These are phyloP conservation scores for Penicillium griseofulvum DNA, from an alignment of 2,329 filamentous ascomycete genomes.

Conservation along the genomic window DNA sequence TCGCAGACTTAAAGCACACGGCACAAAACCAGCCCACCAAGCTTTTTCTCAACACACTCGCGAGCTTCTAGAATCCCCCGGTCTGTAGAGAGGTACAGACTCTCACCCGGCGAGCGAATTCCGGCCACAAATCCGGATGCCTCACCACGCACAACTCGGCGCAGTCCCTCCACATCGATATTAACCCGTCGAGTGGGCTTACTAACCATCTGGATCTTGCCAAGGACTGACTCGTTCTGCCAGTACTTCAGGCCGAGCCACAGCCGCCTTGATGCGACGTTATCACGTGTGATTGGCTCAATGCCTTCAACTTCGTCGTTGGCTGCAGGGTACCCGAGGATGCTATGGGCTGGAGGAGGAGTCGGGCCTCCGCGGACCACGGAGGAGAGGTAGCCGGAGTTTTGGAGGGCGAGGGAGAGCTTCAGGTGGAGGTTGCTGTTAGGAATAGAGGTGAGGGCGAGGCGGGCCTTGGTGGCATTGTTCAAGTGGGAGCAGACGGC, in stretches of 20 bases:
- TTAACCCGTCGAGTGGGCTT: slow-evolving; percentile 73
- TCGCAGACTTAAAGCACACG: slow-evolving; percentile 52
- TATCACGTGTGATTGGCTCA: slow-evolving; percentile 63
- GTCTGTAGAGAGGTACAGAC: slow-evolving; percentile 75
- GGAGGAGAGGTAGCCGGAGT: slow-evolving; percentile 75
- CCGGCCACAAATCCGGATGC: slow-evolving; percentile 67
- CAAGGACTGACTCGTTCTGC: slow-evolving; percentile 75
- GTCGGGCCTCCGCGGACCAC: slow-evolving; percentile 70
- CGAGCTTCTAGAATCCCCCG: slow-evolving; percentile 74
- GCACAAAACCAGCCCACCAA: slow-evolving; percentile 78
- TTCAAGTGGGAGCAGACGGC: slow-evolving; percentile 88
- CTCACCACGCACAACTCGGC: slow-evolving; percentile 66
- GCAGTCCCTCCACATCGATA: slow-evolving; percentile 61
- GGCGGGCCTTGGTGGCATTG: slow-evolving; percentile 79
- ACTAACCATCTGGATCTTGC: slow-evolving; percentile 63
- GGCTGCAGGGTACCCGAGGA: slow-evolving; percentile 51
- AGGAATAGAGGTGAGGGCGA: slow-evolving; percentile 79
- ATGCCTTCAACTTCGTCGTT: slow-evolving; percentile 37
- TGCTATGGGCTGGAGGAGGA: slow-evolving; percentile 54
- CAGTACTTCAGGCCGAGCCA: slow-evolving; percentile 93
- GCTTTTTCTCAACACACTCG: slow-evolving; percentile 75
- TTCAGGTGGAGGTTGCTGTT: slow-evolving; percentile 77
- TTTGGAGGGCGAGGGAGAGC: slow-evolving; percentile 73
- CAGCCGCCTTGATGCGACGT: slow-evolving; percentile 70
- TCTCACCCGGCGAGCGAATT: slow-evolving; percentile 73